Base-by-base conservation (phyloP, 2,329 filamentous ascomycete genomes). In the Talaromyces sp. region DNA sequence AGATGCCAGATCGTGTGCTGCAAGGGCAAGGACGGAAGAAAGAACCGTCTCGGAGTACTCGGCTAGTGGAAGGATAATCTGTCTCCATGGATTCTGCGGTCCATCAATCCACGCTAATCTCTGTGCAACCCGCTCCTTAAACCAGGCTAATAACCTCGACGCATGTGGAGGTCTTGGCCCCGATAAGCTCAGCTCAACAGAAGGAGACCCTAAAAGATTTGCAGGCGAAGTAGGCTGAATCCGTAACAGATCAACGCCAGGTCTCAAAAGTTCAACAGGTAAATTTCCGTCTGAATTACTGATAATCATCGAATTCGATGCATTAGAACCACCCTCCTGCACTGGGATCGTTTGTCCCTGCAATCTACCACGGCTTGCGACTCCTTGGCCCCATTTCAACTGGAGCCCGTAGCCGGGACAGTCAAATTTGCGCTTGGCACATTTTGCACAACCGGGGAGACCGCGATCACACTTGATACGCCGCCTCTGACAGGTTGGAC, bases 381-480 rank as follows among this genome's bases (percentile, higher is more conserved):
- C 46, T 22, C 46, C 46, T 33, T 49, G 46, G 27, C 46, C 46
- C 46, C 46, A 49, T 49, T 49, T 49, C 29, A 49, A 36, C 27
- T 49, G 46, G 13, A 49, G 36, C 13, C 46, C 46, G 36, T 49
- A 49, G 37, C 46, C 46, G 4, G 37, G 37, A 49, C 46, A 49
- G 13, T 49, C 36, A 16, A 49, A 36, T 6, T 42, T 29, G 10
- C 46, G 46, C 46, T 49, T 49, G 5, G 27, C 36, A 33, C 46
- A 49, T 49, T 49, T 49, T 33, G 29, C 27, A 33, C 46, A 49
- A 22, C 46, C 46, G 5, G 46, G 46, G 14, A 49, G 30, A 36
- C 46, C 29, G 46, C 46, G 46, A 29, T 49, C 46, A 30, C 46
- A 49, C 16, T 49, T 49, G n/a, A 49, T 49, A 14, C 46, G 46